phyloP scores from a whole-genome alignment of 805 yeast species.

The Yamadazyma nakazawae region DNA sequence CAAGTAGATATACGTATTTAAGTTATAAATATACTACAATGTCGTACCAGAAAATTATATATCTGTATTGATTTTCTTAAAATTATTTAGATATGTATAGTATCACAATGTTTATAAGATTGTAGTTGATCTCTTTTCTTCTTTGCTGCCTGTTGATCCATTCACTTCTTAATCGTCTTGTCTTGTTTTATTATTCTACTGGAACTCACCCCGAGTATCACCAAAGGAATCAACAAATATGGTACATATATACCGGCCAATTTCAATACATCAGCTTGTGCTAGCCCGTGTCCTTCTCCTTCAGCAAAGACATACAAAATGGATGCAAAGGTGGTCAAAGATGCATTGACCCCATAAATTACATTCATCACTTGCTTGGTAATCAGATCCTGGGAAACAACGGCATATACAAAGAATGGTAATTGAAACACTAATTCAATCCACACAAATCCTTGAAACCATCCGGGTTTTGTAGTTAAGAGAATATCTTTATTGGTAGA shows the following conservation, averaged over 20 bases:
- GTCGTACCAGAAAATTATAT: background rate
- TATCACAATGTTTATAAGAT: no score
- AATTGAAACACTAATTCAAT: conserved; percentile 74
- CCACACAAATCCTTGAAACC: conserved; percentile 72
- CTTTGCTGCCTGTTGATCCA: background rate
- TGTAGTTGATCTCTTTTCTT: no score
- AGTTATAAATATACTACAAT: background rate
- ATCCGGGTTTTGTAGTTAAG: conserved; percentile 53
- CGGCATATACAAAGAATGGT: conserved; percentile 56
- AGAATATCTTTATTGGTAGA: conserved; percentile 68
- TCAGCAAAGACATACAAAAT: conserved; percentile 44
- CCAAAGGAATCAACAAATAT: conserved; percentile 63
- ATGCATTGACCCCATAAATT: conserved; percentile 77
- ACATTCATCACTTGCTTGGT: conserved; percentile 12
- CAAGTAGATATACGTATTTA: background rate
- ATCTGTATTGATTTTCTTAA: no score
- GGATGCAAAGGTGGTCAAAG: conserved; percentile 75
- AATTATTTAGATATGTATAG: no score
- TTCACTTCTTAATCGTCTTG: background rate
- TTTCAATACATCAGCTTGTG: conserved; percentile 33
- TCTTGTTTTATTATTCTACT: background rate
- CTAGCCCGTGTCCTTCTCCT: conserved; percentile 38
- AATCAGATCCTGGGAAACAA: conserved; percentile 5
- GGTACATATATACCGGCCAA: conserved; percentile 61
- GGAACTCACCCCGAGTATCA: conserved; percentile 44